A percentile compares a stretch with the other conserved stretches of the same genome.
Evolutionary conservation across 2,329 filamentous ascomycete species (phyloP).

Genomic region (Diplocarpon rosae): DNA sequence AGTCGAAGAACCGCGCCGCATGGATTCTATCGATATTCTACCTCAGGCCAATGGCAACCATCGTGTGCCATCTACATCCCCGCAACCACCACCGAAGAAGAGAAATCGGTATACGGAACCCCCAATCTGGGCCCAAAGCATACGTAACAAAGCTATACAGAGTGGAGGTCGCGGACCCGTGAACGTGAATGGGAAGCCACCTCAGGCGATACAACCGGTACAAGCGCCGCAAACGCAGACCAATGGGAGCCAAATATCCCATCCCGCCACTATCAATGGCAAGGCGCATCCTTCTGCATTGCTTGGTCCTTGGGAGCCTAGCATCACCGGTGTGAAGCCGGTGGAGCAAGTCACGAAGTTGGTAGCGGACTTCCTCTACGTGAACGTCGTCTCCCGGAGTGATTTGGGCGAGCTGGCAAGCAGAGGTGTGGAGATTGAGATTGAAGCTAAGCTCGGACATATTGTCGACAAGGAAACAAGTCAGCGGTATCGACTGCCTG

Average conservation of each 20-base stretch:
- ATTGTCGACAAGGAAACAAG: slow-evolving; percentile 65
- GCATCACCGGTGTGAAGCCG: slow-evolving; percentile 59
- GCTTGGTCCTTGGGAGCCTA: slow-evolving; percentile 51
- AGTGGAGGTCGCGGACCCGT: slow-evolving; percentile 2
- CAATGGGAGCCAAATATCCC: slow-evolving; percentile 19
- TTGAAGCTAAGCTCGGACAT: slow-evolving; percentile 86
- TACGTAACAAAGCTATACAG: slow-evolving; percentile 10
- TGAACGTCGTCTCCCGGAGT: slow-evolving; percentile 56
- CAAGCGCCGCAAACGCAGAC: slow-evolving; percentile 17
- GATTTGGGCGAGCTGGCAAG: slow-evolving; percentile 52
- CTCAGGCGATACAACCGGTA: slow-evolving; percentile 6
- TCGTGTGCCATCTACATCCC: slow-evolving; percentile 14
- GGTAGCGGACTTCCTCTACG: slow-evolving; percentile 73
- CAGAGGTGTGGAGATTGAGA: slow-evolving; percentile 67
- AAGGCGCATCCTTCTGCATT: slow-evolving; percentile 14
- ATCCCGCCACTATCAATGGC: slow-evolving; percentile 2
- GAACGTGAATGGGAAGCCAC: slow-evolving; percentile 21
- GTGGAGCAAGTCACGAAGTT: slow-evolving; percentile 63
- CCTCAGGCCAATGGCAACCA: slow-evolving; percentile 18
- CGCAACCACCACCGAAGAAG: slow-evolving; percentile 35
- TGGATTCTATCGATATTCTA: slow-evolving; percentile 12
- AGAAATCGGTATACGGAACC: slow-evolving; percentile 39
- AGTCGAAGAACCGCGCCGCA: slow-evolving; percentile 13
- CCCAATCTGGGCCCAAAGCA: slow-evolving; percentile 35
- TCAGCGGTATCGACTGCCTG: slow-evolving; percentile 54